Conservation (phyloP, 2,329 filamentous ascomycete species). For the Pseudonectria buxi region DNA sequence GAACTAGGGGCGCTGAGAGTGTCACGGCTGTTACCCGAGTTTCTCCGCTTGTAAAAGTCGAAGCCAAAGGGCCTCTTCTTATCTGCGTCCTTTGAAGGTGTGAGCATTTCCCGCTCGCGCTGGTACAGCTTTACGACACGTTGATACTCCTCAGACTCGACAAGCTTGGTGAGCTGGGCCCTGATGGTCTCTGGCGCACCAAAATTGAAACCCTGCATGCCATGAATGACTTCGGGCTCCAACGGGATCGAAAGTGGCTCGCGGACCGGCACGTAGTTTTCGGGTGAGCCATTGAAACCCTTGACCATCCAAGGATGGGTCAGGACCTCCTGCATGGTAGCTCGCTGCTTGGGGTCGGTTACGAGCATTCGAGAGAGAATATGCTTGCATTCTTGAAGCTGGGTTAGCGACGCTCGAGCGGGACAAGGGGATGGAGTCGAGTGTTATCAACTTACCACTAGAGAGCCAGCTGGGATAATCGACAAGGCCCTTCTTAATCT, state of each 20-base stretch:
- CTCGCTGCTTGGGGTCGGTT: conserved; percentile 81
- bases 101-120: conserved; percentile 57
- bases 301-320: conserved; percentile 94
- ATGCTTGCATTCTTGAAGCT: conserved; percentile 72
- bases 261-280: conserved; percentile 78
- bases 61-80: conserved; percentile 83
- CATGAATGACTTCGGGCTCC: conserved; percentile 74
- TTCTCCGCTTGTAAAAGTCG: conserved; percentile 93
- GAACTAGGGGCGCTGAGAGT: conserved; percentile 77
- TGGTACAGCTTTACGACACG: conserved; percentile 67
- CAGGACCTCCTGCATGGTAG: conserved; percentile 86
- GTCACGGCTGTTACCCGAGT: conserved; percentile 82
- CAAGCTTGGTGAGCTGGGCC: conserved; percentile 71
- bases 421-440: not conserved
- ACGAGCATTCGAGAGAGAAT: conserved; percentile 93
- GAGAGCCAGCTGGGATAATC: conserved; percentile 95
- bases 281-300: conserved; percentile 76
- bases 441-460: conserved; percentile 55
- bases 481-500: conserved; percentile 95
- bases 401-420: conserved; percentile 26
- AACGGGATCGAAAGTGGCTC: conserved; percentile 82
- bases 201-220: conserved; percentile 98
- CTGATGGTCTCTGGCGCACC: conserved; percentile 79
- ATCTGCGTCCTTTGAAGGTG: conserved; percentile 58
- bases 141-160: conserved; percentile 93